Percentiles rank a stretch among this genome's conserved stretches.
Evolutionary conservation across 2,329 filamentous ascomycete genomes (phyloP).

Genomic region (Colletotrichum noveboracense): DNA sequence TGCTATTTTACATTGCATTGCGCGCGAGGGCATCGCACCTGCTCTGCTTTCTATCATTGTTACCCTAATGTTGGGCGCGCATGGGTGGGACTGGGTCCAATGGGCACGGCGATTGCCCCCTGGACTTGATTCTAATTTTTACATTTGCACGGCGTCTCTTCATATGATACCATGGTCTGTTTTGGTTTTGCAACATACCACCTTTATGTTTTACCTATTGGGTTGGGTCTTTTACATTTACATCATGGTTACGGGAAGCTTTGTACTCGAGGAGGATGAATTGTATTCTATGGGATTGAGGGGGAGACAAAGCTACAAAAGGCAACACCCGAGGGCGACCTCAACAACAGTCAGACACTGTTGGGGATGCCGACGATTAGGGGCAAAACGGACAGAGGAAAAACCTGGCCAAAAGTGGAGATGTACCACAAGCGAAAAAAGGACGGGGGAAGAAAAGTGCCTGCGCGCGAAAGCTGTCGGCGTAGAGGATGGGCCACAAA

Average conservation of each 20-base stretch:
- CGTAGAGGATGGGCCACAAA: not conserved
- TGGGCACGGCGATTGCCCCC: not conserved
- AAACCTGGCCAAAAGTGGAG: slow-evolving; percentile 15
- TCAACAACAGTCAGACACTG: slow-evolving; percentile 10
- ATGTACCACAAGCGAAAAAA: not conserved
- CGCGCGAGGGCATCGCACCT: slow-evolving; percentile 16
- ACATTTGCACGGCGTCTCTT: slow-evolving; percentile 22
- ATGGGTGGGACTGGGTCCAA: not conserved
- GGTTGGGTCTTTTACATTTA: slow-evolving; percentile 12
- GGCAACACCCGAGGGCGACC: slow-evolving; percentile 22
- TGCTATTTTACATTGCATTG: slow-evolving; percentile 16
- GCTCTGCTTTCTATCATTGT: slow-evolving; percentile 10
- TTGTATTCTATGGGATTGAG: slow-evolving; percentile 15
- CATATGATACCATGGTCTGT: slow-evolving; percentile 26
- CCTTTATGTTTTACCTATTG: slow-evolving; percentile 17
- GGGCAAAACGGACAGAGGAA: not conserved
- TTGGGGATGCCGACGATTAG: slow-evolving; percentile 2
- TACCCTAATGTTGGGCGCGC: slow-evolving; percentile 2
- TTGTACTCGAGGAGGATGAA: not conserved
- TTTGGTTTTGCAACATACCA: slow-evolving; percentile 21
- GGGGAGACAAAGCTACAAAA: slow-evolving; percentile 1
- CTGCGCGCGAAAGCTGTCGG: not conserved
- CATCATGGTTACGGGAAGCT: not conserved
- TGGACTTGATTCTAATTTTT: slow-evolving; percentile 8
- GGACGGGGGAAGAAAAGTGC: not conserved